phyloP scores from a whole-genome alignment of 495 filamentous ascomycete species.

The Aspergillus taichungensis region DNA sequence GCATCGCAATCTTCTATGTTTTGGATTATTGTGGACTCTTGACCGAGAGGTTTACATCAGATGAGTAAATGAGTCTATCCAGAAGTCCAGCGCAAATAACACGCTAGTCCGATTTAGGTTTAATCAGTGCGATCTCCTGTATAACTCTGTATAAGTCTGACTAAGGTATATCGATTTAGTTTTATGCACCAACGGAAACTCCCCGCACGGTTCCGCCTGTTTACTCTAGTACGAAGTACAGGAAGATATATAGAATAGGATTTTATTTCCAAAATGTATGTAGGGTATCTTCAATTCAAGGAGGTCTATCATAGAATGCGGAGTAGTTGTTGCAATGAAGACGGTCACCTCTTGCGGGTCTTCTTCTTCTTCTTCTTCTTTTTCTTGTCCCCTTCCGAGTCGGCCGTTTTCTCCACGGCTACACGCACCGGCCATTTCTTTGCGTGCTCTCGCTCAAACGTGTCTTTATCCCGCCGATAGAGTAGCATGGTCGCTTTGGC shows the following conservation, averaged over 20 bases:
- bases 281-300: neutral
- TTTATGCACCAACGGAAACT: too few species aligned
- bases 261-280: too few species aligned
- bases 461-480: slow-evolving; percentile 69
- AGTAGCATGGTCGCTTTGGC: slow-evolving; percentile 81
- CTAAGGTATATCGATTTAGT: too few species aligned
- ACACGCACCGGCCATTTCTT: slow-evolving; percentile 48
- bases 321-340: neutral
- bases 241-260: too few species aligned
- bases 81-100: neutral
- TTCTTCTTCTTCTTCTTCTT: slow-evolving; percentile 49
- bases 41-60: too few species aligned
- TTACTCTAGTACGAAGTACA: too few species aligned
- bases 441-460: slow-evolving; percentile 71
- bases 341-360: slow-evolving; percentile 36
- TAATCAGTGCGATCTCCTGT: too few species aligned
- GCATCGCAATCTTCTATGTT: slow-evolving; percentile 45
- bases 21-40: neutral
- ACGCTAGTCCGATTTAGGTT: neutral
- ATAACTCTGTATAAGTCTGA: too few species aligned
- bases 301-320: too few species aligned
- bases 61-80: neutral
- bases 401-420: slow-evolving; percentile 29
- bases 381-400: slow-evolving; percentile 32
- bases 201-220: too few species aligned